These are phyloP conservation scores for Physcomitrellopsis africana DNA, from an alignment of 225 moss, liverwort and hornwort species.

Conservation along the genomic window DNA sequence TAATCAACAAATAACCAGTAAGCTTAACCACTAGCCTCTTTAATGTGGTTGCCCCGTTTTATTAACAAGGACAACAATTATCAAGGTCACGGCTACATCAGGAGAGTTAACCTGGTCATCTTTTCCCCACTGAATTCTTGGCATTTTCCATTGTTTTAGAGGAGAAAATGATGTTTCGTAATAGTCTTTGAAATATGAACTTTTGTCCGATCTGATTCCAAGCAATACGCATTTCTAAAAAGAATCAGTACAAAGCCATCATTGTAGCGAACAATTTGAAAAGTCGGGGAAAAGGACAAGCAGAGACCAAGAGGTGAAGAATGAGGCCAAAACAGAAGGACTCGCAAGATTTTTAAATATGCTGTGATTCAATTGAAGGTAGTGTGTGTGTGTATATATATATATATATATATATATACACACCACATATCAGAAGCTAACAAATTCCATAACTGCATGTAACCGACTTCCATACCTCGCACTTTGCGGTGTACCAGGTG, in stretches of 20 bases:
- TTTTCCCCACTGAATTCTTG: conserved; percentile 91
- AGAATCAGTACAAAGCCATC: conserved; percentile 28
- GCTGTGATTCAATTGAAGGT: conserved; percentile 4
- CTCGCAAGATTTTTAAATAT: neutral
- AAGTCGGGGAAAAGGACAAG: too few relatives aligned
- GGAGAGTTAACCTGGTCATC: conserved; percentile 84
- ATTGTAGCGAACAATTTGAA: neutral
- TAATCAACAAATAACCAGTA: conserved; percentile 12
- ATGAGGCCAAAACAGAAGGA: neutral
- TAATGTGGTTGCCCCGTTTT: too few relatives aligned
- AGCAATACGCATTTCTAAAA: conserved; percentile 29
- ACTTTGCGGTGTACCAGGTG: conserved; percentile 82
- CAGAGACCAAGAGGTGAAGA: too few relatives aligned
- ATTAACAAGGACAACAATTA: conserved; percentile 11
- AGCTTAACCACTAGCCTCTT: neutral
- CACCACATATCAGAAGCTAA: neutral
- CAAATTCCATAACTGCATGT: conserved; percentile 10
- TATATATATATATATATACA: too few relatives aligned
- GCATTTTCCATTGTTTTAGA: conserved; percentile 83
- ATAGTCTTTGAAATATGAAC: conserved; percentile 56
- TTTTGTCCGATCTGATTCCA: conserved; percentile 58
- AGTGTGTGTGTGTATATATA: too few relatives aligned
- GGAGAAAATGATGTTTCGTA: conserved; percentile 81
- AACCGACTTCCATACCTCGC: conserved; percentile 52
- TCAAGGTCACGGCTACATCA: conserved; percentile 24